Evolutionary conservation across 2,329 filamentous ascomycete genomes (phyloP).

Genomic region (Phymatotrichopsis omnivora): DNA sequence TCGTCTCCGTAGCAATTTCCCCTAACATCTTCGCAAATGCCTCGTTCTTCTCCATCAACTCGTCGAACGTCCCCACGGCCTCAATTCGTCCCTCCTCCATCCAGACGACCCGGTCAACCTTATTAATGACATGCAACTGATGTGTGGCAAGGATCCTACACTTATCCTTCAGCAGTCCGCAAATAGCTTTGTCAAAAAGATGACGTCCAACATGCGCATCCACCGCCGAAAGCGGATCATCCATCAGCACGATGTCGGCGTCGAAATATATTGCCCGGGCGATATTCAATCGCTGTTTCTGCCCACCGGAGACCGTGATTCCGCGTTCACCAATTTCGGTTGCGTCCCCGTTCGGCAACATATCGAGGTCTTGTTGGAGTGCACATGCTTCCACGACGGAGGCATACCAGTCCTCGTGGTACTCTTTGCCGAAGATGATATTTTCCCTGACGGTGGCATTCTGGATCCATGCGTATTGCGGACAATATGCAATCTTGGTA

Average conservation of each 20-base stretch:
- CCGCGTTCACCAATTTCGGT: constrained; percentile 94
- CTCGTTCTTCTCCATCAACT: constrained; percentile 68
- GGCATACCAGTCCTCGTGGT: constrained; percentile 68
- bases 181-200: constrained; percentile 89
- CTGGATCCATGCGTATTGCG: constrained; percentile 97
- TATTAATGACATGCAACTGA: constrained; percentile 82
- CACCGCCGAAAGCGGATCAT: constrained; percentile 58
- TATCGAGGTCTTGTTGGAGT: constrained; percentile 73
- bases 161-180: constrained; percentile 78
- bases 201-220: constrained; percentile 61
- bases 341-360: constrained; percentile 77
- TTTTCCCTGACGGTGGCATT: constrained; percentile 81
- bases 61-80: constrained; percentile 79
- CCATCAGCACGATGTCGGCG: constrained; percentile 57
- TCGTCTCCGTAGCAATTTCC: constrained; percentile 47
- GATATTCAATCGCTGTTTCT: constrained; percentile 92
- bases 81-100: constrained; percentile 79
- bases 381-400: constrained; percentile 80
- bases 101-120: constrained; percentile 86
- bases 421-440: constrained; percentile 75
- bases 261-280: constrained; percentile 68
- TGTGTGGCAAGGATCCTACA: constrained; percentile 88
- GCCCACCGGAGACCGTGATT: constrained; percentile 88
- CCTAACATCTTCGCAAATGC: constrained; percentile 74
- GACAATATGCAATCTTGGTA: constrained; percentile 77